Evolutionary conservation across 192 early-diverging fungal species (phyloP).

Genomic region (Entophlyctis helioformis): DNA sequence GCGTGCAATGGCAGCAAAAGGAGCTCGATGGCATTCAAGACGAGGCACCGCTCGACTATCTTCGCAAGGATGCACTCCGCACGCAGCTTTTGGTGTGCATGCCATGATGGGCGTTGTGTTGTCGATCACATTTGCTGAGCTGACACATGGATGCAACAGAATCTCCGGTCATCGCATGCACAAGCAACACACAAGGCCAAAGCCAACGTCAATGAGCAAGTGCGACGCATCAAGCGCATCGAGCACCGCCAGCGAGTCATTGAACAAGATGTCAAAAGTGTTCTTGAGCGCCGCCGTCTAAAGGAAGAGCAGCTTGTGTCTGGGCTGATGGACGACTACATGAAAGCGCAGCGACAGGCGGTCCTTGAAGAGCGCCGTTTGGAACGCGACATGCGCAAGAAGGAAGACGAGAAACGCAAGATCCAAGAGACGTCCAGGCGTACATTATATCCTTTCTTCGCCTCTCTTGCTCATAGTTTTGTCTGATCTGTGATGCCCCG

Average conservation of each 20-base stretch:
- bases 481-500: neutral
- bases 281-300: neutral
- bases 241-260: neutral
- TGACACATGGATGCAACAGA: no score
- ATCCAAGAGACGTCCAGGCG: conserved; percentile 1
- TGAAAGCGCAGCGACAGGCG: conserved; percentile 1
- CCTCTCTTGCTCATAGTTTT: neutral
- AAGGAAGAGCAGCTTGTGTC: conserved; percentile 6
- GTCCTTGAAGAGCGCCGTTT: conserved; percentile 8
- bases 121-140: no score
- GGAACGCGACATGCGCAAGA: conserved; percentile 2
- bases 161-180: neutral
- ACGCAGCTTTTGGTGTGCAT: no score
- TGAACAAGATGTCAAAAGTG: neutral
- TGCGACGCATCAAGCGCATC: neutral
- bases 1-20: neutral
- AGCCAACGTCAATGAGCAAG: neutral
- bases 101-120: no score
- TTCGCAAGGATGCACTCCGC: neutral
- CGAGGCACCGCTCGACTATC: neutral
- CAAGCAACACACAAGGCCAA: neutral
- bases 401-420: neutral
- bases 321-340: conserved; percentile 4
- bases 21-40: neutral
- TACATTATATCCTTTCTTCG: conserved; percentile 6